Evolutionary conservation across 2,329 filamentous ascomycete genomes (phyloP), one percentile per base, ranked within the genome.

Genomic region (Seiridium unicorne): DNA sequence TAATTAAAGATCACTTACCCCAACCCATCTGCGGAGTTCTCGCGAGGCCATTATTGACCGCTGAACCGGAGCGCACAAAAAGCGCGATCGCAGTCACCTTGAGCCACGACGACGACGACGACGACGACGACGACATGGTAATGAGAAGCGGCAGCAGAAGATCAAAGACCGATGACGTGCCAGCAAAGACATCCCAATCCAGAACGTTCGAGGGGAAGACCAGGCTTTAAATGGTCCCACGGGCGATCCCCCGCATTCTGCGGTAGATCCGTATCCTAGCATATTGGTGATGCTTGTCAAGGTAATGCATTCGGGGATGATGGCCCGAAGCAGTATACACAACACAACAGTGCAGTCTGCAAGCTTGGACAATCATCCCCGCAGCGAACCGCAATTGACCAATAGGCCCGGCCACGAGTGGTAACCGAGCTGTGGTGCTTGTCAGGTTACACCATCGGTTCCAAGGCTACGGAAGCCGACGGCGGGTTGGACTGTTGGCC

Each of bases 251-350:
- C 32, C 49, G 11, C 11, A 13, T 9, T 31, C 5, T 9, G 18
- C 8, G 18, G 9, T 9, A 51, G 8, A 35, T 31, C n/a, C 10
- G 49, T 8, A 42, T 13, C 38, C 38, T 7, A 42, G 7, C 13
- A 7, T 42, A 42, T 46, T n/a, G 40, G 44, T 47, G 13, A 57
- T 46, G 31, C n/a, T 35, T 26, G 42, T 57, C 13, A 46, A 38
- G 13, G 44, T 57, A 57, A 57, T 57, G 34, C 44, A 44, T 35
- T 57, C 54, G 54, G 54, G 54, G 54, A 46, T 35, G n/a, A 47
- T 47, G 26, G 11, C 44, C 54, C 26, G 42, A 57, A 57, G 44
- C 13, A 57, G 54, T 57, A 57, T 57, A 44, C 18, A 26, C 44
- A 48, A 42, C 31, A 44, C 54, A 48, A 11, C 54, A 57, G 42